Evolutionary conservation across 768 basidiomycete species (phyloP).

Genomic region (Tephrocybe sp.): DNA sequence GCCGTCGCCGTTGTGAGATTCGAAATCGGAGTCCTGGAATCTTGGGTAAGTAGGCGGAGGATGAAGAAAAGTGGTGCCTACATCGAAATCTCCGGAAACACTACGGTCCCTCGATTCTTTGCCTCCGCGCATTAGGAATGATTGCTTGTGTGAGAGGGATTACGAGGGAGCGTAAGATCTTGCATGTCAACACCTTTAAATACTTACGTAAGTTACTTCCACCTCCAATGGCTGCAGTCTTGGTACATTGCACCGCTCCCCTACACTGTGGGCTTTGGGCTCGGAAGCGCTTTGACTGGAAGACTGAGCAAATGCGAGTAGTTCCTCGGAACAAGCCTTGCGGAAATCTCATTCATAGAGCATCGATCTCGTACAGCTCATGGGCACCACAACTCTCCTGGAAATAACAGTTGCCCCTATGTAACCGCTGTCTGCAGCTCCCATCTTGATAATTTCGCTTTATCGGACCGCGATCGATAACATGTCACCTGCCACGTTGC

Average conservation of each 20-base stretch:
- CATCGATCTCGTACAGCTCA: too few relatives aligned
- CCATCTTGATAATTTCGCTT: slow-evolving; percentile 1
- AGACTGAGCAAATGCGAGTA: too few relatives aligned
- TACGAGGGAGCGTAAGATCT: slow-evolving; percentile 31
- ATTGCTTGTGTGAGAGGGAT: slow-evolving; percentile 45
- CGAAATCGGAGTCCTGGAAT: slow-evolving; percentile 64
- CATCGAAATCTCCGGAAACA: slow-evolving; percentile 61
- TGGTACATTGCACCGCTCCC: background rate
- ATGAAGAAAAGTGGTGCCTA: slow-evolving; percentile 20
- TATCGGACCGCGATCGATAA: slow-evolving; percentile 7
- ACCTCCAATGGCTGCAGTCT: background rate
- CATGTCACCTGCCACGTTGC: slow-evolving; percentile 2
- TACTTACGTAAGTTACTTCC: slow-evolving; percentile 12
- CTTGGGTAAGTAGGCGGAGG: slow-evolving; percentile 1
- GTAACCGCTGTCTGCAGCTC: background rate
- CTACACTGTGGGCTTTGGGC: too few relatives aligned
- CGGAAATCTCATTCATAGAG: too few relatives aligned
- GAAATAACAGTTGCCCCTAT: background rate
- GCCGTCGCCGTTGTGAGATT: slow-evolving; percentile 46
- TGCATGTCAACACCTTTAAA: slow-evolving; percentile 13
- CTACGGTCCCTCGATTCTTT: slow-evolving; percentile 59
- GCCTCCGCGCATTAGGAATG: slow-evolving; percentile 46
- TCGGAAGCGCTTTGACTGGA: too few relatives aligned
- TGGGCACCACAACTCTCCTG: too few relatives aligned
- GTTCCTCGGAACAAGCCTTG: too few relatives aligned